These are phyloP conservation scores for Xylaria arbuscula DNA, from an alignment of 2,329 filamentous ascomycete species.

Conservation along the genomic window DNA sequence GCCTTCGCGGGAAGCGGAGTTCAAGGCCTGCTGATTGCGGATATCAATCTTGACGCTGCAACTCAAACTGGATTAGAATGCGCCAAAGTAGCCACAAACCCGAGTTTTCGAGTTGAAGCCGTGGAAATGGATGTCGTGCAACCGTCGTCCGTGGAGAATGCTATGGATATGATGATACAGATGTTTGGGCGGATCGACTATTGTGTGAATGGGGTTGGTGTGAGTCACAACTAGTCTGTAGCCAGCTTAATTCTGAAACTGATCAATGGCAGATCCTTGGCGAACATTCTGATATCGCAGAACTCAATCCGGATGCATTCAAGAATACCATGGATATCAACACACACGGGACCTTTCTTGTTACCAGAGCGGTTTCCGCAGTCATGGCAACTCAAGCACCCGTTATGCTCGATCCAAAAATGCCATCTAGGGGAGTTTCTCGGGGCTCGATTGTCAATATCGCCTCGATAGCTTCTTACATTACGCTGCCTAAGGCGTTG, in stretches of 20 bases:
- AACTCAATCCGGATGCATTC: too few species aligned
- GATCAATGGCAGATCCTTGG: too few species aligned
- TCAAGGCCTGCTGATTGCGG: constrained; percentile 36
- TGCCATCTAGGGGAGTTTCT: too few species aligned
- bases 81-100: constrained; percentile 17
- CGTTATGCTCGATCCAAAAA: too few species aligned
- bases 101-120: constrained; percentile 32
- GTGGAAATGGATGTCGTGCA: constrained; percentile 33
- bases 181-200: constrained; percentile 42
- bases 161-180: constrained; percentile 15
- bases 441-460: too few species aligned
- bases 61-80: constrained; percentile 17
- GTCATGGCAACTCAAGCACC: too few species aligned
- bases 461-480: too few species aligned
- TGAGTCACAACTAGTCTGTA: constrained; percentile 24
- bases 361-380: too few species aligned
- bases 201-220: constrained; percentile 37
- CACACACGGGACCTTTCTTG: too few species aligned
- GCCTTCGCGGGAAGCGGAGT: constrained; percentile 35
- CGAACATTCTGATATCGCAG: too few species aligned
- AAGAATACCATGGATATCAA: too few species aligned
- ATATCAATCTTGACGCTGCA: constrained; percentile 39
- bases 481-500: neutral
- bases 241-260: too few species aligned
- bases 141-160: constrained; percentile 31